Conservation (phyloP, 1,284 basidiomycete species). For the Trichosporon inkin region DNA sequence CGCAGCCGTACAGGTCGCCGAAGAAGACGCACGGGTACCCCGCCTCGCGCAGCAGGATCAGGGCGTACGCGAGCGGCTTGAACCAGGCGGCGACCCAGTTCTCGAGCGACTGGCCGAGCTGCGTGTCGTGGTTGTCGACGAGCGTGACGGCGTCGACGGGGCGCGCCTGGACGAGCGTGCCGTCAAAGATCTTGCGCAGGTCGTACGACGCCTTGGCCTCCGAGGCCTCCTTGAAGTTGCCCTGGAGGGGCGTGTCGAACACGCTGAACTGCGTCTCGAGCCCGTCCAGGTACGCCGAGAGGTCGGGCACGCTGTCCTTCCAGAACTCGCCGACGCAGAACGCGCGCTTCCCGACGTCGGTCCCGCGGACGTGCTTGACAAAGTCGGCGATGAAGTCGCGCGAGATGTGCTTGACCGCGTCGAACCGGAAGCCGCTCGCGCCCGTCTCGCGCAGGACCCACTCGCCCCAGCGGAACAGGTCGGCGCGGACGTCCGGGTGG, state of each 20-base stretch:
- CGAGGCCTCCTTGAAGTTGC: conserved; percentile 55
- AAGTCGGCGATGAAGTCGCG: conserved; percentile 56
- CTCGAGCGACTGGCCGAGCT: conserved; percentile 56
- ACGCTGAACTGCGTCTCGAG: conserved; percentile 57
- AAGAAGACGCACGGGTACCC: conserved; percentile 96
- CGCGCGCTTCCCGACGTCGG: conserved; percentile 44
- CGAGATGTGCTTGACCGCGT: conserved; percentile 68
- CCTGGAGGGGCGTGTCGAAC: conserved; percentile 58
- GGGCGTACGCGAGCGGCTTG: conserved; percentile 66
- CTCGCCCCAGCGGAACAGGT: conserved; percentile 55
- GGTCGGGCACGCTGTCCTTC: conserved; percentile 50
- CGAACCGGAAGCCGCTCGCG: conserved; percentile 75
- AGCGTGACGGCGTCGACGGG: conserved; percentile 60
- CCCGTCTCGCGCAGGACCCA: conserved; percentile 68
- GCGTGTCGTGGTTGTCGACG: conserved; percentile 58
- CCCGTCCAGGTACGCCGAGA: conserved; percentile 44
- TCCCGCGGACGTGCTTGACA: conserved; percentile 55
- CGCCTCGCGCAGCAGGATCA: conserved; percentile 74
- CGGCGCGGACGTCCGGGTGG: conserved; percentile 64
- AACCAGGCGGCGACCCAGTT: conserved; percentile 56
- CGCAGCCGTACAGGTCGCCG: conserved; percentile 67
- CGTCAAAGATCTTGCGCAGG: conserved; percentile 57
- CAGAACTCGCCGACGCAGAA: conserved; percentile 58
- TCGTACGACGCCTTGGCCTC: conserved; percentile 55
- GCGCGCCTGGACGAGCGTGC: conserved; percentile 54